phyloP scores from a whole-genome alignment of 2,329 filamentous ascomycete species.

The Pseudogymnoascus sp. region DNA sequence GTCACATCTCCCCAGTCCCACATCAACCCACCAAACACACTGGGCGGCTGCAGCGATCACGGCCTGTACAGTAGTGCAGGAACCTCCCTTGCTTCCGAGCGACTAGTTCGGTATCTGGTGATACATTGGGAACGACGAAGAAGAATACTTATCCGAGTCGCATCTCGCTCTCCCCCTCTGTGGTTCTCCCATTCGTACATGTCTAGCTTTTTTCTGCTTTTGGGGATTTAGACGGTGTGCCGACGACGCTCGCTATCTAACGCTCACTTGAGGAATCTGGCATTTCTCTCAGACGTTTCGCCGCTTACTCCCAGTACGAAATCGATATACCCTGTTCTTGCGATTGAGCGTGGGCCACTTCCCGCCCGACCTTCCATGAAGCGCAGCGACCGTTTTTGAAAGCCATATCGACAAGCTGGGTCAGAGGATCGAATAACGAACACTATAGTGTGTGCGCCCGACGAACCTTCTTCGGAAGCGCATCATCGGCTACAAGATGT shows the following conservation, averaged over 20 bases:
- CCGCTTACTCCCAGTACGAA: neutral
- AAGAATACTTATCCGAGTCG: neutral
- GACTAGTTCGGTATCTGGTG: slow-evolving; percentile 3
- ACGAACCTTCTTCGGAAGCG: neutral
- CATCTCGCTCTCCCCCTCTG: neutral
- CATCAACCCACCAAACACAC: slow-evolving; percentile 6
- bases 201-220: neutral
- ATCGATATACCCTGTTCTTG: slow-evolving; percentile 1
- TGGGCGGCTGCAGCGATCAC: slow-evolving; percentile 7
- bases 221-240: neutral
- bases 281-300: neutral
- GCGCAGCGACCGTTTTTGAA: neutral
- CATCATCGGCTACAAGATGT: neutral
- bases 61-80: neutral
- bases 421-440: neutral
- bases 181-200: neutral
- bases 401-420: neutral
- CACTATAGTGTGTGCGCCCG: neutral
- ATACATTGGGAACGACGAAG: slow-evolving; percentile 2
- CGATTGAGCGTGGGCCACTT: neutral
- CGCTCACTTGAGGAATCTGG: neutral
- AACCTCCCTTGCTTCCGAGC: slow-evolving; percentile 3
- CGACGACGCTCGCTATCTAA: neutral
- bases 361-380: neutral
- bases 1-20: slow-evolving; percentile 1